A percentile compares a stretch with the other conserved stretches of the same genome.
Conservation (phyloP, 2,329 filamentous ascomycete genomes). For the Graphiopsis chlorocephala region DNA sequence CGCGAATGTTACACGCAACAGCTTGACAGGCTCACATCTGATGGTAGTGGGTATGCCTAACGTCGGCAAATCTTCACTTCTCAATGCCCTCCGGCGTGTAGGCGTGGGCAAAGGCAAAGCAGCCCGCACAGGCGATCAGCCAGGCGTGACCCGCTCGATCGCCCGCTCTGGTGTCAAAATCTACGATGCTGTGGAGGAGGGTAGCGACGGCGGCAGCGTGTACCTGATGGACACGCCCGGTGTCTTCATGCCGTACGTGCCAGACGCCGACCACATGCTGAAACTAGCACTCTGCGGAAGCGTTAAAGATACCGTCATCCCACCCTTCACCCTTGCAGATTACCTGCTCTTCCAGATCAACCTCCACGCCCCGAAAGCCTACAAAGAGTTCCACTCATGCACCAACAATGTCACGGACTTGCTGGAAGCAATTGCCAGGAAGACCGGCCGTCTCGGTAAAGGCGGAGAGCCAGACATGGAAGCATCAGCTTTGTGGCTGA, state of each 20-base stretch:
- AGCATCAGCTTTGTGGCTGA: conserved; percentile 72
- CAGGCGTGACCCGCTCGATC: conserved; percentile 85
- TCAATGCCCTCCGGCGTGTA: conserved; percentile 75
- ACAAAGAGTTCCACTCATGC: conserved; percentile 62
- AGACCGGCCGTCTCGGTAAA: conserved; percentile 72
- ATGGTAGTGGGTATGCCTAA: conserved; percentile 98
- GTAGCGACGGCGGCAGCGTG: conserved; percentile 58
- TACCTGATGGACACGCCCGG: conserved; percentile 91
- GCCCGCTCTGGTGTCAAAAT: conserved; percentile 75
- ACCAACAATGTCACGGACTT: conserved; percentile 82
- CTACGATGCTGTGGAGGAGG: conserved; percentile 54
- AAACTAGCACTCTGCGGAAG: conserved; percentile 89
- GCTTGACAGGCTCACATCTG: conserved; percentile 76
- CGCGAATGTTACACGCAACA: conserved; percentile 51
- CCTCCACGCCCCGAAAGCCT: conserved; percentile 58
- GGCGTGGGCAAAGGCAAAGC: conserved; percentile 69
- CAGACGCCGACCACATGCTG: conserved; percentile 82
- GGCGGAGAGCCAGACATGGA: conserved; percentile 70
- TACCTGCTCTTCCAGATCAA: conserved; percentile 89
- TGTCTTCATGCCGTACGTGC: conserved; percentile 90
- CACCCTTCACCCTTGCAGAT: conserved; percentile 75
- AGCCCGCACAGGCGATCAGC: conserved; percentile 78
- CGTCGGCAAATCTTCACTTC: conserved; percentile 90
- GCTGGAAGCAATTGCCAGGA: conserved; percentile 66
- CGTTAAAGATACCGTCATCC: conserved; percentile 84